phyloP scores from a whole-genome alignment of 306 rosid genomes.

The Delonix regia region DNA sequence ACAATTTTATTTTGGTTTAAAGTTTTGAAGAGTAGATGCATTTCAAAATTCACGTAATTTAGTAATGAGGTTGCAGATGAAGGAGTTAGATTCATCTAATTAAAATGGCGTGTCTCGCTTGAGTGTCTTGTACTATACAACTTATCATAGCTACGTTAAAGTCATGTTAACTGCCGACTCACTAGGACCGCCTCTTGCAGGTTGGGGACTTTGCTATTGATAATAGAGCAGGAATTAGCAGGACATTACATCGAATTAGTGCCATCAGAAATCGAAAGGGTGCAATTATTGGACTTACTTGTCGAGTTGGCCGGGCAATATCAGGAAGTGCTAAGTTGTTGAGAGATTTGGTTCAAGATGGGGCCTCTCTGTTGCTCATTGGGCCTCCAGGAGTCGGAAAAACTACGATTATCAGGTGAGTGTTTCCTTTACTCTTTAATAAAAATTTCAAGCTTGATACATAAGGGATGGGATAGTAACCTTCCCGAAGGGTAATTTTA shows the following conservation, averaged over 20 bases:
- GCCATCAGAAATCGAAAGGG: slow-evolving; percentile 94
- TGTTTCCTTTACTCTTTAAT: slow-evolving; percentile 24
- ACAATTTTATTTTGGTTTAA: neutral
- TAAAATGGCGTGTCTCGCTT: neutral
- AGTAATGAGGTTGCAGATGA: neutral
- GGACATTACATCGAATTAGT: slow-evolving; percentile 93
- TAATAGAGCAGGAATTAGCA: slow-evolving; percentile 94
- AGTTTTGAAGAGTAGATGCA: neutral
- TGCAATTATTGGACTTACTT: slow-evolving; percentile 86
- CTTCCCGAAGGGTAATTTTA: slow-evolving; percentile 18
- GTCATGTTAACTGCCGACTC: slow-evolving; percentile 30
- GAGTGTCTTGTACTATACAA: neutral
- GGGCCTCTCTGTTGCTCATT: slow-evolving; percentile 86
- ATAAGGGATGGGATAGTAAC: slow-evolving; percentile 5
- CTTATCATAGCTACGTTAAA: slow-evolving; percentile 7
- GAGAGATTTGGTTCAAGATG: slow-evolving; percentile 87
- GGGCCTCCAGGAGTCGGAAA: slow-evolving; percentile 99
- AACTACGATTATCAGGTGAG: slow-evolving; percentile 90
- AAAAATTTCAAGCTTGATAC: slow-evolving; percentile 17
- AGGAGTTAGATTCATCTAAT: neutral
- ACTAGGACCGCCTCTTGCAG: slow-evolving; percentile 50
- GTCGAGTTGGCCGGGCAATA: slow-evolving; percentile 94
- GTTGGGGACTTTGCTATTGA: slow-evolving; percentile 92
- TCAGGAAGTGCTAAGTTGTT: slow-evolving; percentile 84
- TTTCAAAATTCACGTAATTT: neutral